Conservation (phyloP, 1,284 basidiomycete genomes). For the Inonotus obliquus region DNA sequence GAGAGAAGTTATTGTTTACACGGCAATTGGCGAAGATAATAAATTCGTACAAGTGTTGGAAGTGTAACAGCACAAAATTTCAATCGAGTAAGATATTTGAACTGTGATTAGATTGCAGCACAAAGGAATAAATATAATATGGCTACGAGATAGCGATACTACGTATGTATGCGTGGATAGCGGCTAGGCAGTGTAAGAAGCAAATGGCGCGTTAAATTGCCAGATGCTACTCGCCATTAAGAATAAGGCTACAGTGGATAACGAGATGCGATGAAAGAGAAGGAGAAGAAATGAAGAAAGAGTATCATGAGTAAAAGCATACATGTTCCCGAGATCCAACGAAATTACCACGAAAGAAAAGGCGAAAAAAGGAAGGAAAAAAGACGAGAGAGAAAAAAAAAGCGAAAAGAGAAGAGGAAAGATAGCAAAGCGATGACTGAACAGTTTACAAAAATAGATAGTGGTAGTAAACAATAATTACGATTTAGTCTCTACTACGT, state of each 20-base stretch:
- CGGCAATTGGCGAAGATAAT: no score
- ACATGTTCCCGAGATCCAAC: background rate
- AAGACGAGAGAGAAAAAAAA: no score
- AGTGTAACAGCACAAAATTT: no score
- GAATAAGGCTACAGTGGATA: conserved; percentile 5
- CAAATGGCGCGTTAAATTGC: background rate
- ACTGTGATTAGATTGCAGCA: background rate
- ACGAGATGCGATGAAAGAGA: background rate
- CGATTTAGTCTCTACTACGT: background rate
- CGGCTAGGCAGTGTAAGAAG: background rate
- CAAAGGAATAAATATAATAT: background rate
- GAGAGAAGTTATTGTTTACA: no score
- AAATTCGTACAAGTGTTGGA: no score
- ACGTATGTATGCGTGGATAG: no score
- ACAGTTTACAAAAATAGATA: background rate
- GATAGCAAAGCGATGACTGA: no score
- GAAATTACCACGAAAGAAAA: background rate
- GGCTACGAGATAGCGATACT: background rate
- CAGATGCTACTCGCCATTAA: background rate
- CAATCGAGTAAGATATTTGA: no score
- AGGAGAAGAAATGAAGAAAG: no score
- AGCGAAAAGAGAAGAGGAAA: background rate
- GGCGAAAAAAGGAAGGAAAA: no score
- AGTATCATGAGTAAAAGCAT: background rate
- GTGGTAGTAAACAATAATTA: background rate